A percentile compares a stretch with the other conserved stretches of the same genome.
phyloP scores from a whole-genome alignment of 2,329 filamentous ascomycete genomes.

The Bipolaris zeicola region DNA sequence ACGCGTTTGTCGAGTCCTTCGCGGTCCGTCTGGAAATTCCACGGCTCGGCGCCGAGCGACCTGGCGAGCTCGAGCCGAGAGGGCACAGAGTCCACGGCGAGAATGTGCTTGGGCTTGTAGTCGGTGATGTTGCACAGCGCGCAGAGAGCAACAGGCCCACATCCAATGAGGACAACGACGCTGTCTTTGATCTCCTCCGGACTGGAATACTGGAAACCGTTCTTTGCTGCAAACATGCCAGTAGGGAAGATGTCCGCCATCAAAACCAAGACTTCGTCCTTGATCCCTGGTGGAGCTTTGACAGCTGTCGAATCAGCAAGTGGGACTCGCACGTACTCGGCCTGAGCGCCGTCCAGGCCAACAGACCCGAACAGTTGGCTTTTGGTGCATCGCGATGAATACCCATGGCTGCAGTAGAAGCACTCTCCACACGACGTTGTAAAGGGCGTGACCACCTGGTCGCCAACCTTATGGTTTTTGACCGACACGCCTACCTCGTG shows the following conservation, averaged over 20 bases:
- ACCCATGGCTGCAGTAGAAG: conserved; percentile 82
- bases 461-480: conserved; percentile 71
- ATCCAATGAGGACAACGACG: conserved; percentile 81
- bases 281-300: conserved; percentile 72
- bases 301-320: conserved; percentile 81
- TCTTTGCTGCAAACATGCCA: conserved; percentile 81
- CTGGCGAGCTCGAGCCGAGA: conserved; percentile 75
- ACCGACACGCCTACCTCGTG: conserved; percentile 71
- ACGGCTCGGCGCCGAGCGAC: conserved; percentile 77
- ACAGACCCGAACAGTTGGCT: conserved; percentile 72
- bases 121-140: conserved; percentile 79
- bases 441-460: conserved; percentile 82
- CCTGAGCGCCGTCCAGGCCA: conserved; percentile 76
- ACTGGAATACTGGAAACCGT: conserved; percentile 71
- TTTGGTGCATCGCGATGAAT: conserved; percentile 77
- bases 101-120: conserved; percentile 73
- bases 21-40: conserved; percentile 74
- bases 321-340: conserved; percentile 76
- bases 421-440: conserved; percentile 68
- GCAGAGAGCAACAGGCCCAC: conserved; percentile 80
- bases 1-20: conserved; percentile 71
- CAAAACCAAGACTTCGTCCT: conserved; percentile 75
- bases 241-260: conserved; percentile 93
- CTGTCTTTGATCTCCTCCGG: conserved; percentile 65
- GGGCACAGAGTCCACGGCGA: conserved; percentile 80